A percentile compares a stretch with the other conserved stretches of the same genome.
Evolutionary conservation across 192 early-diverging fungal genomes (phyloP).

Genomic region (Phycomyces nitens): DNA sequence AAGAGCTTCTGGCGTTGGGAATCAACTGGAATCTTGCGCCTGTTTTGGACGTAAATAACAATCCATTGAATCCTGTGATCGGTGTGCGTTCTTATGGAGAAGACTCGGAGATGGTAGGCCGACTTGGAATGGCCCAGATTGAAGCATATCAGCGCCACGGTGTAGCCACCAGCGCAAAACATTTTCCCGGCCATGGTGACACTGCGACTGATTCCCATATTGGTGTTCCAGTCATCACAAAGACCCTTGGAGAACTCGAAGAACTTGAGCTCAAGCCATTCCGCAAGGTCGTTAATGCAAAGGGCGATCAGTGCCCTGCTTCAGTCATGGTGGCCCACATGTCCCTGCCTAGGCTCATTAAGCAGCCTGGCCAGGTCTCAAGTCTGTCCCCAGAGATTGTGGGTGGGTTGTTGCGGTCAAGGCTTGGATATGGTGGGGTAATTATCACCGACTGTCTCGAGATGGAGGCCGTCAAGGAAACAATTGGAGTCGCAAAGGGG

Average conservation of each 20-base stretch:
- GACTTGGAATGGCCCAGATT: slow-evolving; percentile 29
- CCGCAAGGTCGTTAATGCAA: slow-evolving; percentile 17
- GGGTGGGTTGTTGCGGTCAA: slow-evolving; percentile 24
- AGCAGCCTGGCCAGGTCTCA: slow-evolving; percentile 13
- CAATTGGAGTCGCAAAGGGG: slow-evolving; percentile 24
- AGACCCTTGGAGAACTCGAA: slow-evolving; percentile 28
- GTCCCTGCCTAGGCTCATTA: slow-evolving; percentile 30
- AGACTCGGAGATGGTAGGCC: slow-evolving; percentile 27
- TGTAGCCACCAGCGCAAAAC: slow-evolving; percentile 36
- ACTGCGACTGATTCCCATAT: slow-evolving; percentile 40
- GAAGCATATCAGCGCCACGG: slow-evolving; percentile 23
- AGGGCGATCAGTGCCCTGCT: slow-evolving; percentile 18
- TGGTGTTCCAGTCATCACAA: slow-evolving; percentile 38
- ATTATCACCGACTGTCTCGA: slow-evolving; percentile 40
- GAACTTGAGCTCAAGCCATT: slow-evolving; percentile 33
- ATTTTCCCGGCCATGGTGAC: slow-evolving; percentile 42
- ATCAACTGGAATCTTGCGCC: slow-evolving; percentile 41
- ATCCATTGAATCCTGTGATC: slow-evolving; percentile 39
- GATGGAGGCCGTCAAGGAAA: slow-evolving; percentile 39
- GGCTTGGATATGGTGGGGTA: slow-evolving; percentile 30
- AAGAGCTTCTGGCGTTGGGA: slow-evolving; percentile 29
- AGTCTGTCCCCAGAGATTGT: slow-evolving; percentile 34
- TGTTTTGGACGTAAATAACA: slow-evolving; percentile 40
- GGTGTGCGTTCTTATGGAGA: slow-evolving; percentile 40
- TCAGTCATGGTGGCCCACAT: slow-evolving; percentile 37